Base-by-base conservation (phyloP, 345 rosid species). In the Moricandia arvensis region DNA sequence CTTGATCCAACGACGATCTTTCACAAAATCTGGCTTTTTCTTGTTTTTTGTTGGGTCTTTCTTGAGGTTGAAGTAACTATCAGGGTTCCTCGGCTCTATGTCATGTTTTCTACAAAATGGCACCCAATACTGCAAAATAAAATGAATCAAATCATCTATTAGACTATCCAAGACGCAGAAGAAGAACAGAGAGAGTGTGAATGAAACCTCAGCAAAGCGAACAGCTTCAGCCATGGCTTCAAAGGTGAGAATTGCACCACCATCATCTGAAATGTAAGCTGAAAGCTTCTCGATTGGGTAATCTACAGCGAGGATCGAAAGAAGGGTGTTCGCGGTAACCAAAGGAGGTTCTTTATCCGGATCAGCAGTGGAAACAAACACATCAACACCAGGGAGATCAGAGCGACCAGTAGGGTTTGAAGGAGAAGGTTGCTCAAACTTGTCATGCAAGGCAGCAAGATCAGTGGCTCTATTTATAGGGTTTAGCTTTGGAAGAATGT, bases 141-240 rank as follows among this genome's bases (percentile, higher is more conserved):
- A 47, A 17, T 24, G 30, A 21, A 15, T 68, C 51, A 68, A 16
- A 55, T 61, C 38, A 59, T 34, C n/a, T 26, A 47, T 4, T 1
- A 49, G 7, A 68, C 9, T 41, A 63, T 31, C 26, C 12, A 63
- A 41, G 47, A 26, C 2, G 51, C 2, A 51, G n/a, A 27, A 29
- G 41, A 11, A 61, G 51, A 13, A 38, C 4, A 43, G 69, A 60
- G 31, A 29, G 38, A 30, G 30, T 6, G 31, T 34, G 47, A 34
- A 55, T 16, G 63, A 80, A 70, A 80, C 79, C 89, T 93, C 92
- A 0, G 96, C 93, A 68, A 93, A 93, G 41, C 81, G 85, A 72
- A 93, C 85, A 26, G 98, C 93, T 83, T 91, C 97, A 29, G 96
- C 98, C 98, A 93, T 93, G 73, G 98, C 98, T 83, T 91, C 98